Evolutionary conservation across 495 filamentous ascomycete species (phyloP).

Genomic region (Annulohypoxylon bovei): DNA sequence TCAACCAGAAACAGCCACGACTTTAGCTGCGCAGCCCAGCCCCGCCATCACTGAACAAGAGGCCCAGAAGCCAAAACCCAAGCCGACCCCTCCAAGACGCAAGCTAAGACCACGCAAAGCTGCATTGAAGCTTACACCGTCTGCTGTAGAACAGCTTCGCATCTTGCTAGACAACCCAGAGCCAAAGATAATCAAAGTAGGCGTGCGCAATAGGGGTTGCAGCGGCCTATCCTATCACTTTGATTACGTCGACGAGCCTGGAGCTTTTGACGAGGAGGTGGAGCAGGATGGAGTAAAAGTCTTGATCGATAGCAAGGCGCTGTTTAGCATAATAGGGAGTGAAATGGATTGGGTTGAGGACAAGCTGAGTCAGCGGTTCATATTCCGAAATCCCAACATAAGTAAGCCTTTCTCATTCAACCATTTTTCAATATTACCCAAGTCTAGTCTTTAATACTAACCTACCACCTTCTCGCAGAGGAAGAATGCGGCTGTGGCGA

Average conservation of each 20-base stretch:
- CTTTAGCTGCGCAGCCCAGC: constrained; percentile 35
- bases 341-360: constrained; percentile 99
- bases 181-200: constrained; percentile 91
- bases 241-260: constrained; percentile 92
- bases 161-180: constrained; percentile 80
- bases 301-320: constrained; percentile 92
- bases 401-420: constrained; percentile 69
- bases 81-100: constrained; percentile 62
- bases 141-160: constrained; percentile 79
- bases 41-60: constrained; percentile 64
- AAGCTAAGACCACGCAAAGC: constrained; percentile 88
- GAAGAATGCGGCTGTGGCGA: constrained; percentile 97
- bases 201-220: constrained; percentile 95
- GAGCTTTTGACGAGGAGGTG: constrained; percentile 87
- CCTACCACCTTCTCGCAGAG: constrained; percentile 66
- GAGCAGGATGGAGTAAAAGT: constrained; percentile 97
- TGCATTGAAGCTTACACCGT: constrained; percentile 83
- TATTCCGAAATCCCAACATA: constrained; percentile 97
- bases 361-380: constrained; percentile 86
- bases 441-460: constrained; percentile 47
- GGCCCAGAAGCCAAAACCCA: constrained; percentile 69
- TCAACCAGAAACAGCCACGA: constrained; percentile 28
- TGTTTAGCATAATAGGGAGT: constrained; percentile 97
- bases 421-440: neutral
- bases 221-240: constrained; percentile 95